Conservation (phyloP, 371 early-diverging fungal genomes). For the Lichtheimia ramosa region DNA sequence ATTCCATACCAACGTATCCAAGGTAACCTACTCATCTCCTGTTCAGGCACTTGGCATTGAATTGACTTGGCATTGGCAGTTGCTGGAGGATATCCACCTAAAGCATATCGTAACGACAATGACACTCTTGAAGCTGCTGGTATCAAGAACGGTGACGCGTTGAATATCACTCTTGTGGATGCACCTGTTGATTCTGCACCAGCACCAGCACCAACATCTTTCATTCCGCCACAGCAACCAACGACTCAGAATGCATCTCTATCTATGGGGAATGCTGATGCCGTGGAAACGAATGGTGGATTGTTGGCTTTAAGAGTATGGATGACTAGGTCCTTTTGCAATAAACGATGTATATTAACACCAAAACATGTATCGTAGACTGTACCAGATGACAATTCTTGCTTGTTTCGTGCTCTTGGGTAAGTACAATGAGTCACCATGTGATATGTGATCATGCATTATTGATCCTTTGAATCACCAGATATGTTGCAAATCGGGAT, state of each 20-base stretch:
- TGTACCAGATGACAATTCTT: conserved; percentile 58
- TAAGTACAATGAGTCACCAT: background rate
- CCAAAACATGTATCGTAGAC: conserved; percentile 21
- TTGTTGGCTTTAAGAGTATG: conserved; percentile 23
- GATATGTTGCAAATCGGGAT: conserved; percentile 40
- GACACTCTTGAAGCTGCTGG: conserved; percentile 16
- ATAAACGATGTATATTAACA: background rate
- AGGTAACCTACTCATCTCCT: conserved; percentile 4
- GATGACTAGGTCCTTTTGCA: background rate
- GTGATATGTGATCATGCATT: no score
- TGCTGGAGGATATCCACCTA: conserved; percentile 47
- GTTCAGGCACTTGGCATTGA: background rate
- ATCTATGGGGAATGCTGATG: background rate
- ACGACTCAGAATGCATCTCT: background rate
- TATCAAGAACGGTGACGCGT: conserved; percentile 36
- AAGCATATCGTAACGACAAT: conserved; percentile 19
- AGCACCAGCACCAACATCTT: background rate
- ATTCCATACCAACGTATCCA: conserved; percentile 10
- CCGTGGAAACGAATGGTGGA: conserved; percentile 18
- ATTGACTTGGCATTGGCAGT: conserved; percentile 26
- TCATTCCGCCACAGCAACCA: background rate
- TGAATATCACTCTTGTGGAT: conserved; percentile 26
- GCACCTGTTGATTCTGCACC: background rate
- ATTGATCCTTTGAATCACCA: background rate
- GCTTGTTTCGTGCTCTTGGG: conserved; percentile 45